These are phyloP conservation scores for Cajanus cajan DNA, from an alignment of 306 rosid species.

Conservation along the genomic window DNA sequence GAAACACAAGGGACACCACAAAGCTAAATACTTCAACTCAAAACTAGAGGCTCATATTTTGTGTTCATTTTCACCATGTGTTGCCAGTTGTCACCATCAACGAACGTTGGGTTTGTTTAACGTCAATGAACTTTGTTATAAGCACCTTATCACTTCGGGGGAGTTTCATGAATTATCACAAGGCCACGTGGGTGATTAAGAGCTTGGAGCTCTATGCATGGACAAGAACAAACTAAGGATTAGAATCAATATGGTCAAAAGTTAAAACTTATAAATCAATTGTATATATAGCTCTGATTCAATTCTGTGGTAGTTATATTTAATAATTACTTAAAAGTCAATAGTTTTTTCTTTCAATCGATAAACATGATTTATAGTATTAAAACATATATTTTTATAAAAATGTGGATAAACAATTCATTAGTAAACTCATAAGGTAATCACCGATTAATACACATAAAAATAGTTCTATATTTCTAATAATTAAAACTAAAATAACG, in stretches of 20 bases:
- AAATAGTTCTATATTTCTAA: no score
- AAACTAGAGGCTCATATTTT: constrained; percentile 19
- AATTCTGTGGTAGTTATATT: neutral
- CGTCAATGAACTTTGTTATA: neutral
- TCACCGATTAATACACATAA: no score
- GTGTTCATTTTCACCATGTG: neutral
- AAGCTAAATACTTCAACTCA: neutral
- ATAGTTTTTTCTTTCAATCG: no score
- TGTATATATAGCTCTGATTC: neutral
- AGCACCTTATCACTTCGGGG: constrained; percentile 14
- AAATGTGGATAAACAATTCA: no score
- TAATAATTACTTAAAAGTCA: no score
- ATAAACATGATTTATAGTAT: no score
- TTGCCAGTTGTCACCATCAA: neutral
- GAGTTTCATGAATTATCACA: neutral
- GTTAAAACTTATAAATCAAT: neutral
- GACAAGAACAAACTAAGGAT: neutral
- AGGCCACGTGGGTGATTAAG: constrained; percentile 12
- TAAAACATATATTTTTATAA: no score
- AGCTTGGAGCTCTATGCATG: neutral
- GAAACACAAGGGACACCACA: neutral
- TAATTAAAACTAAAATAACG: no score
- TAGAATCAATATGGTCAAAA: neutral
- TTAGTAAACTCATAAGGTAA: no score
- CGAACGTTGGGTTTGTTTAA: neutral